Base-by-base conservation (phyloP, 805 yeast species). In the Nakazawaea pomicola region DNA sequence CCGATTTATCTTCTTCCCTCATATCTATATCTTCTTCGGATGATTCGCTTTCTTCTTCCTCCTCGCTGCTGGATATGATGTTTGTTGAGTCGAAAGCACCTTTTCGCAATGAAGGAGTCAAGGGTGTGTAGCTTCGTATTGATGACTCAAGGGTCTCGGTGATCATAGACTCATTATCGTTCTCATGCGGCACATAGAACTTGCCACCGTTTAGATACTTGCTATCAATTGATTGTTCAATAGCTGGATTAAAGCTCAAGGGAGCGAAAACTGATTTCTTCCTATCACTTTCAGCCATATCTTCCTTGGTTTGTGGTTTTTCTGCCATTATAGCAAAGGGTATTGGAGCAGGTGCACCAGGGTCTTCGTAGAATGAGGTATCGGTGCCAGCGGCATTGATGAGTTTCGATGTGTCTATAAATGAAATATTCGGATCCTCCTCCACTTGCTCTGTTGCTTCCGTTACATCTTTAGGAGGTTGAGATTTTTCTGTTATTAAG, bases 151-250 rank as follows among this genome's bases (percentile, higher is more conserved):
- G 5, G 2, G 42, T 29, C 17, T 40, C 41, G 11, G 42, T 28
- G 11, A 8, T 10, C 8, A 18, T 11, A 14, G 43, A 16, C 3
- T 38, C 43, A 12, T 12, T n/a, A 10, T 30, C 41, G 4, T 35
- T 36, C 17, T 41, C 47, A 11, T 12, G 24, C 5, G 33, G 38
- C 12, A 84, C 86, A 55, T 80, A 89, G 55, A 85, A 91, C 54
- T 90, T 84, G 2, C 99, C 99, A 5, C 99, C 99, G 48, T 73
- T 72, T 10, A 82, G 81, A 53, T 91, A 91, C 54, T 91, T 91
- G 43, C 84, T 78, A 55, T 91, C 98, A 29, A 91, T 80, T 44
- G 75, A 78, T 35, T 76, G 73, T 43, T 78, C 80, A 41, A 87
- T 83, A 15, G 82, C 72, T 0, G 96, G 95, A 51, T 86, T 83